These are phyloP conservation scores for Pisolithus thermaeus DNA, from an alignment of 1,284 basidiomycete species.

Conservation along the genomic window DNA sequence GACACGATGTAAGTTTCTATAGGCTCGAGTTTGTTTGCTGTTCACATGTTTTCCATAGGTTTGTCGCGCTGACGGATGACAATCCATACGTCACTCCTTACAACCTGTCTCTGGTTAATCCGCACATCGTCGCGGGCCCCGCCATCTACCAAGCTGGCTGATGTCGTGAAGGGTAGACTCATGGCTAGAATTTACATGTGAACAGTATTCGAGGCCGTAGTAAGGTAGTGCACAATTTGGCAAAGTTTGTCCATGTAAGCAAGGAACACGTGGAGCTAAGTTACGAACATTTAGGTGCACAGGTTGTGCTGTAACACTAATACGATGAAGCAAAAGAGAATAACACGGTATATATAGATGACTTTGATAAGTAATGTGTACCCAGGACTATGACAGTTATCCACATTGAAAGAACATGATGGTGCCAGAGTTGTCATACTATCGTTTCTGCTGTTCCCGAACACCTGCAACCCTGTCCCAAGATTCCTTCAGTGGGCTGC, in stretches of 20 bases:
- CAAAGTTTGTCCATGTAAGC: no score
- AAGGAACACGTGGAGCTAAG: no score
- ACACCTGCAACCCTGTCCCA: constrained; percentile 62
- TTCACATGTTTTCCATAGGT: constrained; percentile 24
- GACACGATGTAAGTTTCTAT: constrained; percentile 39
- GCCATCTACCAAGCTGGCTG: constrained; percentile 45
- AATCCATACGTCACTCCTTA: constrained; percentile 54
- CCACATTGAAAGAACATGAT: constrained; percentile 19
- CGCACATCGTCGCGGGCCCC: constrained; percentile 54
- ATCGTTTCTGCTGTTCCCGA: constrained; percentile 33
- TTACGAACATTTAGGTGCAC: no score
- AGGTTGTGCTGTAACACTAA: no score
- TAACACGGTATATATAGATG: background rate
- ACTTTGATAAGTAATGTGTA: background rate
- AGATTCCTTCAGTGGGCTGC: constrained; percentile 61
- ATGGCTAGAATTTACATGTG: no score
- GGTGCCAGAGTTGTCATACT: constrained; percentile 4
- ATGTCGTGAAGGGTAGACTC: constrained; percentile 6
- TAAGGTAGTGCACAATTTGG: no score
- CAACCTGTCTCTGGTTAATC: constrained; percentile 49
- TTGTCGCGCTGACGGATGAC: constrained; percentile 49
- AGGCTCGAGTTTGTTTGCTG: background rate
- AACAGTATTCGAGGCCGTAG: no score
- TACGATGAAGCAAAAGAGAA: background rate
- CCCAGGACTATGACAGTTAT: background rate